Base-by-base conservation (phyloP, 176 grass and related monocot genomes). In the Carex littledalei region DNA sequence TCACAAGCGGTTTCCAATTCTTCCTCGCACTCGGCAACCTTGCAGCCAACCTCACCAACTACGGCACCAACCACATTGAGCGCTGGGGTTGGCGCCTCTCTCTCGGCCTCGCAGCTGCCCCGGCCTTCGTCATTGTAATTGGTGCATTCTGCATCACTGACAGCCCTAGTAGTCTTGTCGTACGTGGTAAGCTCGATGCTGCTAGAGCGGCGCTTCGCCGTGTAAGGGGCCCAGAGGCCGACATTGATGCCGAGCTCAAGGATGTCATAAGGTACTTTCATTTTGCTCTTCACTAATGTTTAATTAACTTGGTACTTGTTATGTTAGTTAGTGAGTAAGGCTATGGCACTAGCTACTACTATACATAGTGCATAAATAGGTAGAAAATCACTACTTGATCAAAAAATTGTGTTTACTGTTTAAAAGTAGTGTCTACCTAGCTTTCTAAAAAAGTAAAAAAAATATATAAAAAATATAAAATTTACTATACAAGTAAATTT, bases 41-140 rank as follows among this genome's bases (percentile, higher is more conserved):
- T 0, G 54, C 77, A 3, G 91, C 94, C 11, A 89, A 88, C 72
- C 64, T 93, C 2, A 82, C 74, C 2, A 97, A 97, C 86, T 93
- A 97, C 72, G 83, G 78, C 49, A 85, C 94, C 0, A 76, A 86
- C 45, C 84, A 77, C 31, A 75, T 93, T 58, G 66, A 80, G 3
- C 53, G 45, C 8, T 93, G 91, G 91, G 94, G 94, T 0, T 97
- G 94, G 94, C 94, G 92, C 76, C 81, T 97, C 81, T 94, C 94
- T 20, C 92, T 97, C 20, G 94, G 94, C 13, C 92, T 97, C 3
- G 89, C 92, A 0, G 94, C 88, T 8, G 94, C 77, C 10, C 92
- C 94, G 7, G 94, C 89, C 32, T 0, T 87, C 20, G 3, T 88
- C 81, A 91, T 97, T 82, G 69, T 97, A 71, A 0, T 97, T 11